A percentile compares a stretch with the other conserved stretches of the same genome.
Evolutionary conservation across 164 flowering plant species (phyloP).

Genomic region (Vitis labrusca): DNA sequence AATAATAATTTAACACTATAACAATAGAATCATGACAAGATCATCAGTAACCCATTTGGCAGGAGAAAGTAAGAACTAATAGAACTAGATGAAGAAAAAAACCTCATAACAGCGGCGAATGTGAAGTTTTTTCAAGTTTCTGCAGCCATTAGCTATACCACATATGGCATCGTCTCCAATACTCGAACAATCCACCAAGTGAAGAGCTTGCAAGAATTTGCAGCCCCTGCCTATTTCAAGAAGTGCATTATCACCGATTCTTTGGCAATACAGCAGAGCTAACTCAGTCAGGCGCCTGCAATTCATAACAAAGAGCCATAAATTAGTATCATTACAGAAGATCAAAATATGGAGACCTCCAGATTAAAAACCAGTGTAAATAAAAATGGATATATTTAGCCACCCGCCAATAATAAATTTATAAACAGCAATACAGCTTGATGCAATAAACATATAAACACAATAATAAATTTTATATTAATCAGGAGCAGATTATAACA

Average conservation of each 20-base stretch:
- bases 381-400: neutral
- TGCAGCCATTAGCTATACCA: conserved; percentile 77
- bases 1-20: neutral
- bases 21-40: neutral
- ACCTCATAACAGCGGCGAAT: conserved; percentile 94
- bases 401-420: neutral
- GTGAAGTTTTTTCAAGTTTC: conserved; percentile 77
- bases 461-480: no score
- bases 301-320: conserved; percentile 1
- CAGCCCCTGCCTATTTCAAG: conserved; percentile 79
- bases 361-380: neutral
- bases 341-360: neutral
- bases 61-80: neutral
- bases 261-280: conserved; percentile 74
- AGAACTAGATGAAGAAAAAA: neutral
- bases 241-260: conserved; percentile 62
- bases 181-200: conserved; percentile 79
- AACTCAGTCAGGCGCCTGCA: conserved; percentile 80
- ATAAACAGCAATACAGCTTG: neutral
- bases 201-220: conserved; percentile 78
- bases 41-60: neutral
- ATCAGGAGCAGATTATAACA: neutral
- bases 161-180: conserved; percentile 85
- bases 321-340: conserved; percentile 3
- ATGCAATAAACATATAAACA: neutral